Conservation (phyloP, 2,329 filamentous ascomycete species). For the Metarhizium album region DNA sequence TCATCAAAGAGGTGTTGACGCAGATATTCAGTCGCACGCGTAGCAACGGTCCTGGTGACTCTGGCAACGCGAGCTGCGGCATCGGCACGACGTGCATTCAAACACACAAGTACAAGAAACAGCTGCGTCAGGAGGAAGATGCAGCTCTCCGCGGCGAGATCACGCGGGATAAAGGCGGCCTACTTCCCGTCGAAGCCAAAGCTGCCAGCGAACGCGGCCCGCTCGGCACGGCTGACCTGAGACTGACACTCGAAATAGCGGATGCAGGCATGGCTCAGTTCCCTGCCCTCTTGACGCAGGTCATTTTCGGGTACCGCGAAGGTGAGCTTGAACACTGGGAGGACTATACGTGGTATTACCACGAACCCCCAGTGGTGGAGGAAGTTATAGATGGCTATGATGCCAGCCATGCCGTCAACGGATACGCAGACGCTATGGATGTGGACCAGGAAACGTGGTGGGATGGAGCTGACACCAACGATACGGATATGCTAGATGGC, state of each 20-base stretch:
- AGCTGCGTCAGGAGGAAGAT: slow-evolving; percentile 67
- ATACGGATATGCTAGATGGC: slow-evolving; percentile 41
- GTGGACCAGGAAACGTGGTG: slow-evolving; percentile 48
- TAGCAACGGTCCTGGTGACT: slow-evolving; percentile 53
- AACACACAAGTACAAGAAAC: slow-evolving; percentile 65
- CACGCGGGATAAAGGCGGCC: slow-evolving; percentile 60
- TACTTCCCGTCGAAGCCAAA: slow-evolving; percentile 73
- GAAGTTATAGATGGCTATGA: slow-evolving; percentile 15
- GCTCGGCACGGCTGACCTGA: slow-evolving; percentile 67
- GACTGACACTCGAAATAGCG: slow-evolving; percentile 63
- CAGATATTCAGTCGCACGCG: slow-evolving; percentile 53
- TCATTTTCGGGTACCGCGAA: slow-evolving; percentile 63
- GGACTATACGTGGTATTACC: slow-evolving; percentile 45
- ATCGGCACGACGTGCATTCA: slow-evolving; percentile 62
- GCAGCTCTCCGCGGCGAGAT: slow-evolving; percentile 63
- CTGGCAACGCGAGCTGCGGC: slow-evolving; percentile 51
- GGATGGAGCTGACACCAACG: slow-evolving; percentile 46
- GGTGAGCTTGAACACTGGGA: slow-evolving; percentile 61
- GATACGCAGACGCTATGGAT: slow-evolving; percentile 47
- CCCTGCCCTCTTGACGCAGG: slow-evolving; percentile 59
- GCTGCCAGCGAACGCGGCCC: slow-evolving; percentile 61
- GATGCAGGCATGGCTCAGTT: slow-evolving; percentile 69
- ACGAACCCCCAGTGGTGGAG: slow-evolving; percentile 18
- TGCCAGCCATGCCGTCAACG: slow-evolving; percentile 33
- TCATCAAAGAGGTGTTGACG: slow-evolving; percentile 55